Percentiles rank a stretch among this genome's conserved stretches.
These are phyloP conservation scores for Crucihimalaya himalaica DNA, from an alignment of 345 rosid genomes.

Conservation along the genomic window DNA sequence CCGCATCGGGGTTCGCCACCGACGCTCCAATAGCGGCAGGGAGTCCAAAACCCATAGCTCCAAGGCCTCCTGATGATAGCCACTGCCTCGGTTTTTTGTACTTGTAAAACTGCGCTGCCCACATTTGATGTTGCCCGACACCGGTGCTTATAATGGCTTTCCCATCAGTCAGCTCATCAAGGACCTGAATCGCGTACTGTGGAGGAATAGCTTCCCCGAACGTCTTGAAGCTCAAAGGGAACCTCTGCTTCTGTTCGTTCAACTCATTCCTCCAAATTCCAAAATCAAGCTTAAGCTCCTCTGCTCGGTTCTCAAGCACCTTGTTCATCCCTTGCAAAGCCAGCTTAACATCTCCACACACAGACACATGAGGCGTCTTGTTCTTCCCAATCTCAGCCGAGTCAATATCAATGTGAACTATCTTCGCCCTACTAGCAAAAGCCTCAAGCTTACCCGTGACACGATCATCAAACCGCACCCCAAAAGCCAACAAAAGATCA, in stretches of 20 bases:
- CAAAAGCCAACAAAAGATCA: conserved; percentile 90
- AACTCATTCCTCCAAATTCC: conserved; percentile 78
- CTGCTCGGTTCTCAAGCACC: conserved; percentile 56
- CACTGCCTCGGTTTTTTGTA: conserved; percentile 87
- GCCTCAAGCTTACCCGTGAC: conserved; percentile 97
- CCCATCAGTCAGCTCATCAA: conserved; percentile 83
- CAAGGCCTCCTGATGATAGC: conserved; percentile 89
- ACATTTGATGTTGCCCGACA: conserved; percentile 99
- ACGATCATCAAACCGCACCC: conserved; percentile 96
- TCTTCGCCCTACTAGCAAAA: conserved; percentile 92
- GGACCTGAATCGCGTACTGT: conserved; percentile 84
- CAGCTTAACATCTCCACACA: conserved; percentile 83
- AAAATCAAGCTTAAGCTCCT: conserved; percentile 56
- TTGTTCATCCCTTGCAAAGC: conserved; percentile 74
- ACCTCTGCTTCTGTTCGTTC: conserved; percentile 62
- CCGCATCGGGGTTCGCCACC: conserved; percentile 79
- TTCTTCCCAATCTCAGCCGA: conserved; percentile 98
- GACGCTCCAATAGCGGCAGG: conserved; percentile 99
- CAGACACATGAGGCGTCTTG: conserved; percentile 90
- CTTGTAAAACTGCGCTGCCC: conserved; percentile 99
- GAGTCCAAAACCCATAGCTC: conserved; percentile 98
- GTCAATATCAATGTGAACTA: conserved; percentile 93
- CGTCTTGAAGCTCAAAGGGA: conserved; percentile 75
- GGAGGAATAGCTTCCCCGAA: conserved; percentile 93
- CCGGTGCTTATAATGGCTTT: conserved; percentile 91